A percentile compares a stretch with the other conserved stretches of the same genome.
phyloP scores from a whole-genome alignment of 257 asterid genomes.

The Jaltomata sinuosa region DNA sequence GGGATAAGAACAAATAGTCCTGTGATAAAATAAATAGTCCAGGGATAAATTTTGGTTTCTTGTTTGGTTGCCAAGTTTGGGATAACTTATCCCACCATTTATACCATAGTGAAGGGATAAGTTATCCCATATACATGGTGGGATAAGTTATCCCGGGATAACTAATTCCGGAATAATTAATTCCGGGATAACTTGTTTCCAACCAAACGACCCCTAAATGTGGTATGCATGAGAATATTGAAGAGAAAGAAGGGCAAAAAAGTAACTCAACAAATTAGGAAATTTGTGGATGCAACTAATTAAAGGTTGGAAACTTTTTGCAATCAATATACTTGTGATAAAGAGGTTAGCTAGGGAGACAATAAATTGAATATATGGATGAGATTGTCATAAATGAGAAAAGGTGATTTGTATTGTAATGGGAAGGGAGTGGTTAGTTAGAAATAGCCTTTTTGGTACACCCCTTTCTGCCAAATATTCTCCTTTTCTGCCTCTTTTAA shows the following conservation, averaged over 20 bases:
- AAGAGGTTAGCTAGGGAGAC: not conserved
- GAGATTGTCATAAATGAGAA: constrained; percentile 22
- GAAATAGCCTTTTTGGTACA: constrained; percentile 13
- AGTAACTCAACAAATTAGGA: not conserved
- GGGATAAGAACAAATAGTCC: no score
- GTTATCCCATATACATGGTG: no score
- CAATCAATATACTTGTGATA: not conserved
- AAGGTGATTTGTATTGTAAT: constrained; percentile 5
- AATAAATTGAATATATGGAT: not conserved
- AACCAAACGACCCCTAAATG: not conserved
- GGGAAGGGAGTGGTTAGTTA: not conserved
- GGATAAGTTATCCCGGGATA: no score
- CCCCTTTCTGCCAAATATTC: not conserved
- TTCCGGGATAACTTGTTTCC: no score
- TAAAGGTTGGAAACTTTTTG: not conserved
- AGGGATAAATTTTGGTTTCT: no score
- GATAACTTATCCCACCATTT: no score
- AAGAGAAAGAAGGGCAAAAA: not conserved
- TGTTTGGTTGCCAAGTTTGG: no score
- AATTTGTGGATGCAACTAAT: not conserved
- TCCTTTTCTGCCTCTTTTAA: not conserved
- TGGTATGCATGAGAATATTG: not conserved
- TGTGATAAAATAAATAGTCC: no score
- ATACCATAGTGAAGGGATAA: no score
- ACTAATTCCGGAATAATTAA: no score